Evolutionary conservation across 1,284 basidiomycete genomes (phyloP), one percentile per base, ranked within the genome.

Genomic region (Pterulicium gracile): DNA sequence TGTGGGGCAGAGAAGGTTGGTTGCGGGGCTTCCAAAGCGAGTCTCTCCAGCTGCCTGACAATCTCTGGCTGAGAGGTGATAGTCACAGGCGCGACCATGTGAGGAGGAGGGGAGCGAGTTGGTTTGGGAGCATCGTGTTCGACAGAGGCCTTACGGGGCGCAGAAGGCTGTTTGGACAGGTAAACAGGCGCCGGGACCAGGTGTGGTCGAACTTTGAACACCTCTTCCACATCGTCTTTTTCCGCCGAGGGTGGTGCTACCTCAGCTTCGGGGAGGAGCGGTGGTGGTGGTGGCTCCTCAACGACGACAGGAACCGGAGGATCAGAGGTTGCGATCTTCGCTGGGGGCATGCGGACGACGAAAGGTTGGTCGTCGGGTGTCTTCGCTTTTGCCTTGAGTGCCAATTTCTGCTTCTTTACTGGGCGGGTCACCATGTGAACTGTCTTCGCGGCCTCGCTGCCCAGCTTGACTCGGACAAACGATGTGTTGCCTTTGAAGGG

Each of bases 401-500:
- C n/a, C 10, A 17, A 19, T 10, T 41, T 41, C 12, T 34, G 10
- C 39, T 20, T n/a, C 39, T 19, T n/a, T 7, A 10, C 10, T 7
- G 13, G 7, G 7, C 10, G 39, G 39, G 19, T 7, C 13, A 41
- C 19, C 10, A 41, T 19, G 7, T 19, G 7, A 19, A 20, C 39
- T 15, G 18, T 41, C 39, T 10, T 41, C 18, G 39, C 39, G 7
- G 7, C 10, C 39, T 41, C 50, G 17, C 78, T 78, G 4, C 81
- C 75, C 17, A 88, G 59, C 55, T 73, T 80, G 46, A 88, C 69
- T 32, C 79, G 73, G 51, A 75, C 71, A n/a, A 32, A 32, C 27
- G 7, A n/a, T 7, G 7, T 32, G n/a, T 32, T n/a, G 27, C 10
- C 10, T 7, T 32, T 7, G 27, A 7, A n/a, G 10, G 10, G 7